phyloP scores from a whole-genome alignment of 768 basidiomycete genomes.

The Trametes cinnabarina region DNA sequence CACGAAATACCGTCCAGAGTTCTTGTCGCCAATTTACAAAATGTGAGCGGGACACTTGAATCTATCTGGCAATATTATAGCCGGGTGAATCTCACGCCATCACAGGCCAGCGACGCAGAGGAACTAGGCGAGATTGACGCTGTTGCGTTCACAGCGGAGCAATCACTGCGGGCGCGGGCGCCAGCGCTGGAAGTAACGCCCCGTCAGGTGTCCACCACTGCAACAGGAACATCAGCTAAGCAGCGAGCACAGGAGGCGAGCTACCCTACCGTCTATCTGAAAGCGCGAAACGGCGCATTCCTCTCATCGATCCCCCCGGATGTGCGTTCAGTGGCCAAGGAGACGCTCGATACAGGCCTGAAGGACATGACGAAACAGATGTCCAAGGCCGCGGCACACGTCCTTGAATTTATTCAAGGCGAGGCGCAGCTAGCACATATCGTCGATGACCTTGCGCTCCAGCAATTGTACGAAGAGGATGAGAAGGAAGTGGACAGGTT shows the following conservation, averaged over 20 bases:
- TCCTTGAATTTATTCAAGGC: slow-evolving; percentile 10
- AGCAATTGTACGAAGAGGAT: slow-evolving; percentile 11
- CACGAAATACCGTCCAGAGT: slow-evolving; percentile 32
- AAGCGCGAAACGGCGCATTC: slow-evolving; percentile 31
- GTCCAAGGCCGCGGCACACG: not conserved
- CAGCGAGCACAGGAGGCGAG: slow-evolving; percentile 39
- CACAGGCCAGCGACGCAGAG: slow-evolving; percentile 7
- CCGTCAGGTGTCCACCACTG: not conserved
- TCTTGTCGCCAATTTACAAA: slow-evolving; percentile 4
- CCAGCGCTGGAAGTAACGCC: not conserved
- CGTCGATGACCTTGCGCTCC: slow-evolving; percentile 1
- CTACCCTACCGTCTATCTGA: slow-evolving; percentile 38
- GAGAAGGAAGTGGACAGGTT: not conserved
- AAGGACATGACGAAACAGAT: not conserved
- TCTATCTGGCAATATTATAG: no score
- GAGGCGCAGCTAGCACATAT: slow-evolving; percentile 11
- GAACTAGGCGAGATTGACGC: slow-evolving; percentile 13
- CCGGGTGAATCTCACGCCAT: no score
- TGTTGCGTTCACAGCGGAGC: slow-evolving; percentile 4
- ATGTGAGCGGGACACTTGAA: no score
- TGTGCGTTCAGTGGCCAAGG: slow-evolving; percentile 23
- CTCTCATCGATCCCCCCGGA: slow-evolving; percentile 37
- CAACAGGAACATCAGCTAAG: slow-evolving; percentile 30
- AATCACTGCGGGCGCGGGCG: slow-evolving; percentile 5
- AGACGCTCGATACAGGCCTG: slow-evolving; percentile 4